Evolutionary conservation across 768 basidiomycete species (phyloP).

Genomic region (Termitomyces titanicus): DNA sequence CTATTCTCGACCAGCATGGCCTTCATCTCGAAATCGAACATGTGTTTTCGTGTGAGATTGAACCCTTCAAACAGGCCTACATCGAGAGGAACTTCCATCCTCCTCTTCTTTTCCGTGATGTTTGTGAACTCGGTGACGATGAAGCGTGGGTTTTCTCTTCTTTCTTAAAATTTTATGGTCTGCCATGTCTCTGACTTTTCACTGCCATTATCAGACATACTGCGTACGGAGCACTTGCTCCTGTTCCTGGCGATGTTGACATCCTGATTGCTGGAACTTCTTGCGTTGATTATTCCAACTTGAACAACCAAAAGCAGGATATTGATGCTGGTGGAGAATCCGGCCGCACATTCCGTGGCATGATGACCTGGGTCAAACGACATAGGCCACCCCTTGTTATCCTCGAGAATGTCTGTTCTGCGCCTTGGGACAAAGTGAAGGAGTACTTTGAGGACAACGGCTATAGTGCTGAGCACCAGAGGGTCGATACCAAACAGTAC

Average conservation of each 20-base stretch:
- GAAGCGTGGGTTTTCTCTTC: conserved; percentile 58
- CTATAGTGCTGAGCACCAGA: conserved; percentile 67
- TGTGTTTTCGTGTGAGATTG: conserved; percentile 96
- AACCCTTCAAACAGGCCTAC: conserved; percentile 96
- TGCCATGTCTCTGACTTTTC: conserved; percentile 6
- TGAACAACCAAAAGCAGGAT: conserved; percentile 89
- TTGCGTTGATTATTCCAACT: conserved; percentile 95
- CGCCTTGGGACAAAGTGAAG: conserved; percentile 81
- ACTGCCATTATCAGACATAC: conserved; percentile 57
- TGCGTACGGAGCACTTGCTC: conserved; percentile 82
- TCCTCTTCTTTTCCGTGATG: conserved; percentile 89
- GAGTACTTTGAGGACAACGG: conserved; percentile 69
- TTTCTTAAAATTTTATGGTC: not conserved
- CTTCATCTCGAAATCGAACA: conserved; percentile 75
- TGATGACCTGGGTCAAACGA: conserved; percentile 88
- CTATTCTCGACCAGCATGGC: conserved; percentile 64
- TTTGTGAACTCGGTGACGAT: conserved; percentile 78
- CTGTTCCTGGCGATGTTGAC: conserved; percentile 89
- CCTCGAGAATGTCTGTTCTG: conserved; percentile 89
- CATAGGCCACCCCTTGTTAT: conserved; percentile 91
- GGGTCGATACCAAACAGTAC: conserved; percentile 84
- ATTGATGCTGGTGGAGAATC: conserved; percentile 91
- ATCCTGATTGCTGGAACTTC: conserved; percentile 92
- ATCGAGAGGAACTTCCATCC: conserved; percentile 96
- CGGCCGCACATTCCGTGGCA: conserved; percentile 89